phyloP scores from a whole-genome alignment of 176 grass and related monocot species.

The Melocanna baccifera region DNA sequence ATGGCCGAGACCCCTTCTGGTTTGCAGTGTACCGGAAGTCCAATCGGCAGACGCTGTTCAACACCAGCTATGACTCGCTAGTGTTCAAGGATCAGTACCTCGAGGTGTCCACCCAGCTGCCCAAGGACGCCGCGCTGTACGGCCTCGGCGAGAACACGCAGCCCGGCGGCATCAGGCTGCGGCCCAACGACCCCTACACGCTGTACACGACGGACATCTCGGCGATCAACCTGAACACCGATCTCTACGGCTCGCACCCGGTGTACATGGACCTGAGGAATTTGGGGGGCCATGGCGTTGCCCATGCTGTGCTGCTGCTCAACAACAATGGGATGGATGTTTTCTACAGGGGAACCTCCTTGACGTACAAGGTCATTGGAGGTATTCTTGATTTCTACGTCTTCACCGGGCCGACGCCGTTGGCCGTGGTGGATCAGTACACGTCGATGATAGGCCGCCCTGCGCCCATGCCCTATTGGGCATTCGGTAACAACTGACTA shows the following conservation, averaged over 20 bases:
- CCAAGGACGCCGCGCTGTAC: slow-evolving; percentile 62
- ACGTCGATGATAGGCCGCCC: slow-evolving; percentile 75
- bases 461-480: slow-evolving; percentile 87
- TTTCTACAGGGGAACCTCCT: slow-evolving; percentile 60
- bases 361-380: slow-evolving; percentile 91
- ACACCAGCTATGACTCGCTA: slow-evolving; percentile 53
- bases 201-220: slow-evolving; percentile 79
- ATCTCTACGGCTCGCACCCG: slow-evolving; percentile 93
- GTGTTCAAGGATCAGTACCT: slow-evolving; percentile 99
- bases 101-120: slow-evolving; percentile 63
- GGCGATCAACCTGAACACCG: slow-evolving; percentile 82
- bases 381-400: slow-evolving; percentile 88
- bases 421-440: slow-evolving; percentile 85
- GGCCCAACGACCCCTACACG: slow-evolving; percentile 83
- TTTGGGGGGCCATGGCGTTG: slow-evolving; percentile 40
- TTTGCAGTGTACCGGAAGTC: slow-evolving; percentile 62
- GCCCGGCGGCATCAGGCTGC: slow-evolving; percentile 65
- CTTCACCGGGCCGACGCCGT: slow-evolving; percentile 71
- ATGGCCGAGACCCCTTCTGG: slow-evolving; percentile 63
- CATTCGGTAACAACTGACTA: slow-evolving; percentile 53
- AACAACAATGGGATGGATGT: slow-evolving; percentile 97
- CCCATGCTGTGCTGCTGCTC: slow-evolving; percentile 86
- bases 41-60: slow-evolving; percentile 67
- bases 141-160: slow-evolving; percentile 94
- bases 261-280: slow-evolving; percentile 83